Base-by-base conservation (phyloP, 495 filamentous ascomycete genomes). In the Tuber indicum region DNA sequence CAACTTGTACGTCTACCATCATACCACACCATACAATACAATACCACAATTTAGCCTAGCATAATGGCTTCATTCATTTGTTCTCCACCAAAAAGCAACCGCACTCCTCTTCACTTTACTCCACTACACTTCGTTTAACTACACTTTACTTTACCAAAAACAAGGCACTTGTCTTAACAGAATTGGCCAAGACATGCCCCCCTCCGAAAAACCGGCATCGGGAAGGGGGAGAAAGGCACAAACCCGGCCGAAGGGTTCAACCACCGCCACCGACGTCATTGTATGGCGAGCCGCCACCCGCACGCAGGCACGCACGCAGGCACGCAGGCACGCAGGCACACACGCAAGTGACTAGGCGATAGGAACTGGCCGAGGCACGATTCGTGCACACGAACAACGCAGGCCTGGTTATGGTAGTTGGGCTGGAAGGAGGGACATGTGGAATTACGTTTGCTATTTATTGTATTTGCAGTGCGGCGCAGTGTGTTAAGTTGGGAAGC, bases 311-410 rank as follows among this genome's bases (percentile, higher is more conserved):
- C 23, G 23, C 58, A 7, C 58, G n/a, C 26, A 17, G 26, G 26
- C 58, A 7, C 58, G 10, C 26, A 17, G 39, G 58, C 58, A 36
- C 26, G n/a, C n/a, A 26, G 17, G 17, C 45, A 46, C 23, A 9
- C 58, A 7, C 58, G n/a, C 26, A 17, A 26, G 26, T 66, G 52
- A n/a, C n/a, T 62, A 26, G 52, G 52, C n/a, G 52, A 58, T 23
- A 49, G 49, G 52, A 62, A 62, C 9, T 14, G 52, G 52, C 0
- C 52, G 26, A n/a, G n/a, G 23, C 9, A 58, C 23, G 0, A 58
- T n/a, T 58, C 49, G 49, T n/a, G n/a, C 9, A 26, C 52, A 62
- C 62, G 26, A n/a, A 74, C 23, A 74, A 39, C 21, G 72, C 45
- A 9, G 45, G 42, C 36, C 45, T 71, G 23, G 17, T 23, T 71